Evolutionary conservation across 371 early-diverging fungal genomes (phyloP).

Genomic region (Syncephalis fuscata): DNA sequence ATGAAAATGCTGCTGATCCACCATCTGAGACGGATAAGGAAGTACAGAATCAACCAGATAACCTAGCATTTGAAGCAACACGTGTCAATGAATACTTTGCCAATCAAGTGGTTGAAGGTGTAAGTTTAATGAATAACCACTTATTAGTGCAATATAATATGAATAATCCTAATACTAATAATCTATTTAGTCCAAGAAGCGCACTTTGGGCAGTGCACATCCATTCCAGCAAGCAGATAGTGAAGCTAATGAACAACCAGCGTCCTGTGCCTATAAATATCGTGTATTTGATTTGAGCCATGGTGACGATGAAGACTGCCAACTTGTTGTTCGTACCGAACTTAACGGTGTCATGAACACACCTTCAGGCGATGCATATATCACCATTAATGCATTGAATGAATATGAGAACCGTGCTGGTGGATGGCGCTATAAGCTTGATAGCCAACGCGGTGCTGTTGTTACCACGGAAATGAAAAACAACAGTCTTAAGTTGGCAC

Average conservation of each 20-base stretch:
- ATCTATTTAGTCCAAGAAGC: no score
- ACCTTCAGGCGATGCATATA: slow-evolving; percentile 37
- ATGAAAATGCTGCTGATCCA: slow-evolving; percentile 88
- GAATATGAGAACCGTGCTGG: slow-evolving; percentile 82
- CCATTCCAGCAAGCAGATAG: slow-evolving; percentile 46
- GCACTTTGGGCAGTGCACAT: slow-evolving; percentile 43
- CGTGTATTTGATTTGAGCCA: slow-evolving; percentile 45
- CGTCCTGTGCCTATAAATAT: slow-evolving; percentile 79
- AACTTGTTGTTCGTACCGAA: slow-evolving; percentile 78
- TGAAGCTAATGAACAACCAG: slow-evolving; percentile 37
- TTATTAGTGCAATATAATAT: slow-evolving; percentile 5
- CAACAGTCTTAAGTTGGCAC: slow-evolving; percentile 86
- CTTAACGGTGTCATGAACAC: slow-evolving; percentile 66
- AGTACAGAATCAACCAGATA: slow-evolving; percentile 69
- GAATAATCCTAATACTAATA: no score
- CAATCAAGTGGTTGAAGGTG: slow-evolving; percentile 53
- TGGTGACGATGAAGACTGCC: slow-evolving; percentile 25
- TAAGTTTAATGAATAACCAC: not conserved
- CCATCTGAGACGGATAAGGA: slow-evolving; percentile 85
- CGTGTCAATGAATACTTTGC: slow-evolving; percentile 74
- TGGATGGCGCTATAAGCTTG: slow-evolving; percentile 92
- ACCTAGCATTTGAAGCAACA: slow-evolving; percentile 80
- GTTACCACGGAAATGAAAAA: slow-evolving; percentile 95
- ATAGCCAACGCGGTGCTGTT: slow-evolving; percentile 90
- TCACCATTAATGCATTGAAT: slow-evolving; percentile 67